A percentile compares a stretch with the other conserved stretches of the same genome.
These are phyloP conservation scores for Papiliotrema fonsecae DNA, from an alignment of 1,284 basidiomycete species.

Conservation along the genomic window DNA sequence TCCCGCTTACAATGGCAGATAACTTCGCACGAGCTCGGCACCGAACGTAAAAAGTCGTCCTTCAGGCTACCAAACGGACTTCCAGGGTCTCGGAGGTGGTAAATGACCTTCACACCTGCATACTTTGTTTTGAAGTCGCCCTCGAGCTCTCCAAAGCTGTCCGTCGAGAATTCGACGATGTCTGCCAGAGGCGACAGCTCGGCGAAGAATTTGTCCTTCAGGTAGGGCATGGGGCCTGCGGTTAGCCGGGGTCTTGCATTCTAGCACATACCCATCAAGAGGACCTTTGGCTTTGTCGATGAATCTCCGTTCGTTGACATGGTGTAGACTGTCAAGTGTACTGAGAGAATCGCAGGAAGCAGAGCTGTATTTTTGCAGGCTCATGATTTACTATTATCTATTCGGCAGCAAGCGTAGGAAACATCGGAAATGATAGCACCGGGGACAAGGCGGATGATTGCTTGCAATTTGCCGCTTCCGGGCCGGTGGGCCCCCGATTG, in stretches of 20 bases:
- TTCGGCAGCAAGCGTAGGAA: too few relatives aligned
- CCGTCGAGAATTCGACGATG: conserved; percentile 54
- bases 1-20: conserved; percentile 60
- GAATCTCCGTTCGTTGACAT: background rate
- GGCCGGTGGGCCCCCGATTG: too few relatives aligned
- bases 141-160: conserved; percentile 62
- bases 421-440: too few relatives aligned
- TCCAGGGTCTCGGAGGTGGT: conserved; percentile 51
- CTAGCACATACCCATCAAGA: conserved; percentile 10
- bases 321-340: too few relatives aligned
- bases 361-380: too few relatives aligned
- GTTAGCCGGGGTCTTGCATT: background rate
- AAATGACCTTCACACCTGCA: conserved; percentile 65
- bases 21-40: conserved; percentile 57
- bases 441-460: too few relatives aligned
- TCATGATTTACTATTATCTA: too few relatives aligned
- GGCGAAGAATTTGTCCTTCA: conserved; percentile 10
- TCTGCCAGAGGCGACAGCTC: conserved; percentile 12
- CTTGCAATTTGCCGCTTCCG: too few relatives aligned
- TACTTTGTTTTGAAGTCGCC: conserved; percentile 65
- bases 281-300: conserved; percentile 6
- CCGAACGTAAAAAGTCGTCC: conserved; percentile 26
- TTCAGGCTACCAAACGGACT: conserved; percentile 16
- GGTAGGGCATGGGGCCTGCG: conserved; percentile 19
- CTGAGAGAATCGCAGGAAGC: too few relatives aligned